A percentile compares a stretch with the other conserved stretches of the same genome.
These are phyloP conservation scores for Cymbidium sinense DNA, from an alignment of 106 monocot genomes.

Conservation along the genomic window DNA sequence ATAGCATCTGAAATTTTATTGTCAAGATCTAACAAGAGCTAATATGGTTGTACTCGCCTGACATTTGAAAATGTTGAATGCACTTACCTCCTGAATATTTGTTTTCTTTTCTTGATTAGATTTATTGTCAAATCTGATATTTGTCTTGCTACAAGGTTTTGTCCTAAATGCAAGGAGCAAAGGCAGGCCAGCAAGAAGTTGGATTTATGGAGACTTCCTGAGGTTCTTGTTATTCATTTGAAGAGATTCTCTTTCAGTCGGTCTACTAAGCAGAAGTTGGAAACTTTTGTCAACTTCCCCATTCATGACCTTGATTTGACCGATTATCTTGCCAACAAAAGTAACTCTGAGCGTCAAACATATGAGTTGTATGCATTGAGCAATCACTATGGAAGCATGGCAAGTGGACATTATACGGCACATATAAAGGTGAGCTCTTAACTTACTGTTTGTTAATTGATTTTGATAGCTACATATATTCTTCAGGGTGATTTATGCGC, in stretches of 20 bases:
- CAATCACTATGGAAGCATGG: conserved; percentile 98
- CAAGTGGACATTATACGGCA: conserved; percentile 97
- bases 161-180: conserved; percentile 94
- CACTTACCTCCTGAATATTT: not conserved
- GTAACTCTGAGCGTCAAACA: conserved; percentile 52
- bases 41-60: not conserved
- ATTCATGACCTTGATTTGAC: conserved; percentile 90
- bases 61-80: not conserved
- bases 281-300: conserved; percentile 95
- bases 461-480: not conserved
- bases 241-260: conserved; percentile 94
- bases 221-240: conserved; percentile 94
- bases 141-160: conserved; percentile 47
- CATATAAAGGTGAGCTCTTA: conserved; percentile 70
- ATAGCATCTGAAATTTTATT: not conserved
- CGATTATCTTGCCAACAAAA: conserved; percentile 84
- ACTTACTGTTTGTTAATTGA: conserved; percentile 4
- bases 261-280: conserved; percentile 89
- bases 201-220: conserved; percentile 96
- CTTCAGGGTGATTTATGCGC: not conserved
- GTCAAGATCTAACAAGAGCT: not conserved
- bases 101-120: not conserved
- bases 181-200: conserved; percentile 98
- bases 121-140: not conserved
- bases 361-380: conserved; percentile 94